Percentiles rank a stretch among this genome's conserved stretches.
Conservation (phyloP, 208 protist genomes). For the Acanthamoeba sp. region DNA sequence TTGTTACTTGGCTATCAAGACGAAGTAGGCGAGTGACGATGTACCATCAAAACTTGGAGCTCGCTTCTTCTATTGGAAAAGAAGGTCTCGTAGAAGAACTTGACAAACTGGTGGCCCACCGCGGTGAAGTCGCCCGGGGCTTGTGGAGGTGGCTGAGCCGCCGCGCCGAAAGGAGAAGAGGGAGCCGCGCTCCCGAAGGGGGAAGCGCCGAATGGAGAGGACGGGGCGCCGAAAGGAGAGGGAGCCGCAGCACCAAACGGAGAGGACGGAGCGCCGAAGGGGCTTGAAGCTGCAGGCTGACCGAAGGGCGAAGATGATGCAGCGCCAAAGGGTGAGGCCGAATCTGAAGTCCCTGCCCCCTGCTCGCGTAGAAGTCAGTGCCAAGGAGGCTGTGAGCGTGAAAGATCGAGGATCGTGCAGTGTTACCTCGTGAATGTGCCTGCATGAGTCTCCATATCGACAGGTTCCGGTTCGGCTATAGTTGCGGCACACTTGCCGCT, state of each 20-base stretch:
- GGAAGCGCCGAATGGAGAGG: not conserved
- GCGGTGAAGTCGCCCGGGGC: not conserved
- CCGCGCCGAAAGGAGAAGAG: slow-evolving; percentile 21
- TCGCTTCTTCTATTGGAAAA: slow-evolving; percentile 8
- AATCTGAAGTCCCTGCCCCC: not conserved
- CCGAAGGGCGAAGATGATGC: slow-evolving; percentile 28
- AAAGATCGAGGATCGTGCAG: not conserved
- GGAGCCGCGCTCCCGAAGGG: not conserved
- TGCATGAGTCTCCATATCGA: not conserved
- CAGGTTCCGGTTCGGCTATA: slow-evolving; percentile 12
- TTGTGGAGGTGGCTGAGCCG: not conserved
- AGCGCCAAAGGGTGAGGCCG: not conserved
- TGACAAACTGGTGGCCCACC: slow-evolving; percentile 19
- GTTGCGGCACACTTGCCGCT: slow-evolving; percentile 15
- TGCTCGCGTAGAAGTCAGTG: not conserved
- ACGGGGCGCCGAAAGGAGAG: not conserved
- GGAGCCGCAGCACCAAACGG: not conserved
- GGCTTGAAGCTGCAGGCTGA: not conserved
- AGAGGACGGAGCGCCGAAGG: not conserved
- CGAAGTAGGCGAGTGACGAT: not conserved
- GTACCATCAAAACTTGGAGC: slow-evolving; percentile 50
- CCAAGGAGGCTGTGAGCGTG: not conserved
- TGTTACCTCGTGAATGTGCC: slow-evolving; percentile 51
- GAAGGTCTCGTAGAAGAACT: slow-evolving; percentile 54
- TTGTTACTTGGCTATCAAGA: not conserved